Percentiles rank a stretch among this genome's conserved stretches.
Conservation (phyloP, 805 yeast species). For the Pichia phayaonensis region DNA sequence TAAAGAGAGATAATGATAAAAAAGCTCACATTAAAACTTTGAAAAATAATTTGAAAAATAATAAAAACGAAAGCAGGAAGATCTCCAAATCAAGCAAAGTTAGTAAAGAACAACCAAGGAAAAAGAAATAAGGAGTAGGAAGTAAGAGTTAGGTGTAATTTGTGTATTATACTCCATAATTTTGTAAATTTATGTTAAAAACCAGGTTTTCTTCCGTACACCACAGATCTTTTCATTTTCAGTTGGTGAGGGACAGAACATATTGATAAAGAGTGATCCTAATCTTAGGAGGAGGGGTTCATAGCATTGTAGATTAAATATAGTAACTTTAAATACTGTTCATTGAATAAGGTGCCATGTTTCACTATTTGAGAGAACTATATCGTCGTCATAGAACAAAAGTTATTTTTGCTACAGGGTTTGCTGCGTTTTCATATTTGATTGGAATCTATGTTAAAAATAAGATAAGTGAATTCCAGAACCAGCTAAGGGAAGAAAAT, state of each 20-base stretch:
- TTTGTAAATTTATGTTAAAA: background rate
- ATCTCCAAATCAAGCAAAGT: background rate
- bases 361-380: constrained; percentile 29
- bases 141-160: background rate
- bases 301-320: no score
- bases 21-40: background rate
- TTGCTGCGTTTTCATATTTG: constrained; percentile 38
- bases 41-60: background rate
- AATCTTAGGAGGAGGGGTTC: background rate
- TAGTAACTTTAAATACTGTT: no score
- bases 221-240: background rate
- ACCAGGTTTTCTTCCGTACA: background rate
- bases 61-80: background rate
- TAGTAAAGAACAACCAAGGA: background rate
- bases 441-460: constrained; percentile 34
- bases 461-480: constrained; percentile 43
- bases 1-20: background rate
- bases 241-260: background rate
- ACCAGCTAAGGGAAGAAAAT: constrained; percentile 46
- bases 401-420: constrained; percentile 36
- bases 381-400: constrained; percentile 38
- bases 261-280: background rate
- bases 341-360: constrained; percentile 17
- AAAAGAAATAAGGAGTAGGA: background rate
- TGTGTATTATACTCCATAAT: background rate